Base-by-base conservation (phyloP, 352 stramenopile genomes). In the Blastocystis sp. region DNA sequence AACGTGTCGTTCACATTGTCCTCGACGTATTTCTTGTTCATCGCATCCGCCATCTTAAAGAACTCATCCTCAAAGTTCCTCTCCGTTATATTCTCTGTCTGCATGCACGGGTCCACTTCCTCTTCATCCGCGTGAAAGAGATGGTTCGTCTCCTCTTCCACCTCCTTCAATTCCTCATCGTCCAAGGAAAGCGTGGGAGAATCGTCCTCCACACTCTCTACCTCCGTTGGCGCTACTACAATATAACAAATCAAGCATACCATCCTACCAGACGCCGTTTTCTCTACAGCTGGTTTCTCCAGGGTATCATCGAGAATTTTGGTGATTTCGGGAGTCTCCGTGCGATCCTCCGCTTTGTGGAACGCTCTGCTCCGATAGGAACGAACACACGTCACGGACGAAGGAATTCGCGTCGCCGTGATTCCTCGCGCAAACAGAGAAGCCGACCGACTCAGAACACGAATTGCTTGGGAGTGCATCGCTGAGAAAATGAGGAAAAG, bases 41-140 rank as follows among this genome's bases (percentile, higher is more conserved):
- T 81, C 36, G 54, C 29, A 44, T 81, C 69, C n/a, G 14, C 21
- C 42, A 81, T 16, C 27, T 44, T 48, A 29, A 64, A 81, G 32
- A 64, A 81, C 53, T 63, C 69, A 34, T 81, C 69, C 63, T 81
- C 69, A 81, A 81, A 81, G 34, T 81, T 81, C 14, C 27, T 24
- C 4, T 40, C 11, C 14, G 27, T 57, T n/a, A 81, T 44, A 18
- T 63, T 64, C 24, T 81, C 69, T 14, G 46, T 27, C 0, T 29
- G n/a, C 16, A 75, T 14, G 48, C 9, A 32, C 44, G 63, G 36
- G 24, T 32, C 3, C 4, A 32, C 21, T 4, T 51, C 36, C 2
- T 75, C 36, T 21, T 75, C 32, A 49, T 53, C 63, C 6, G 24
- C 21, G 46, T 53, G 32, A 75, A 51, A 75, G n/a, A 75, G 8